phyloP scores from a whole-genome alignment of 2,329 filamentous ascomycete genomes.

The Sarocladium oryzae region DNA sequence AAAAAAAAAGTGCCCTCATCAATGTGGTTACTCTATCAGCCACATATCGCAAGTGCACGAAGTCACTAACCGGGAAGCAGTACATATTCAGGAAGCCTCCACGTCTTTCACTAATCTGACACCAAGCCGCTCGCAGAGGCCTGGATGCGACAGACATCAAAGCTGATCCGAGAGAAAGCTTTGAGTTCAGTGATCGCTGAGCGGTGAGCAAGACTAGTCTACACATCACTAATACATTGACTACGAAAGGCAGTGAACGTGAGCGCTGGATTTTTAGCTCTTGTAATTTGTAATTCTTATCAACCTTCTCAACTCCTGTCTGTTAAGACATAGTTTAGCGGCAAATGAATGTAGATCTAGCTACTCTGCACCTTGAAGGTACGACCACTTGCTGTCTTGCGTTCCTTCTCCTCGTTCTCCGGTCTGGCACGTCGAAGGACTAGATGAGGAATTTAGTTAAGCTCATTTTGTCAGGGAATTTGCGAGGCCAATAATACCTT shows the following conservation, averaged over 20 bases:
- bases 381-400: constrained; percentile 93
- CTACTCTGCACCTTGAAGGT: constrained; percentile 64
- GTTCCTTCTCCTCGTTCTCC: constrained; percentile 93
- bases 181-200: too few relatives aligned
- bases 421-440: constrained; percentile 94
- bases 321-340: background rate
- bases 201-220: too few relatives aligned
- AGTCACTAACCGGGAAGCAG: too few relatives aligned
- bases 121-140: too few relatives aligned
- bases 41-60: too few relatives aligned
- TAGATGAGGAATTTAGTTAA: constrained; percentile 26
- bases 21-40: too few relatives aligned
- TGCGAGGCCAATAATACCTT: constrained; percentile 59
- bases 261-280: constrained; percentile 1
- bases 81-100: too few relatives aligned
- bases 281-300: background rate
- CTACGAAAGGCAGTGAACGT: background rate
- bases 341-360: constrained; percentile 14
- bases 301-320: background rate
- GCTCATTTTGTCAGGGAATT: background rate
- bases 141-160: too few relatives aligned
- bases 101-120: too few relatives aligned
- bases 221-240: background rate
- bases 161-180: too few relatives aligned
- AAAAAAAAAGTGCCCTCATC: too few relatives aligned